These are phyloP conservation scores for Phytophthora palmivora DNA, from an alignment of 352 stramenopile genomes.

Conservation along the genomic window DNA sequence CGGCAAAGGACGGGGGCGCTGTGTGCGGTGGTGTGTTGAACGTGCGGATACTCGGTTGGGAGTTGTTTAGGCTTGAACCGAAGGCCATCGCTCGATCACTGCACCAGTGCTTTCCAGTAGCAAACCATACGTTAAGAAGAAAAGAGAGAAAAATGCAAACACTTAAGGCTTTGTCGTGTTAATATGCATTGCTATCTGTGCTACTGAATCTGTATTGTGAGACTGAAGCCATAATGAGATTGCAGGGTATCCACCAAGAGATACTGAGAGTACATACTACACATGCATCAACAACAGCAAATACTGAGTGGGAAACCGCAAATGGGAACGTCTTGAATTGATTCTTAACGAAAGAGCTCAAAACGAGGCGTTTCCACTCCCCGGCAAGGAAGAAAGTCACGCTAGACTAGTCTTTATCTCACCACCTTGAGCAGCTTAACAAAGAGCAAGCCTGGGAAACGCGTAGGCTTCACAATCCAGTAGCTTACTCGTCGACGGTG, in stretches of 20 bases:
- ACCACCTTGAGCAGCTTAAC: conserved; percentile 7
- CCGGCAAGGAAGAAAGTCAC: conserved; percentile 37
- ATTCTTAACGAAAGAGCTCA: conserved; percentile 37
- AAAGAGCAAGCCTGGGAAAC: conserved; percentile 17
- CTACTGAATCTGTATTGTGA: too few relatives aligned
- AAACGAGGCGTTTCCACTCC: conserved; percentile 36
- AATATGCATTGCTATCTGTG: too few relatives aligned
- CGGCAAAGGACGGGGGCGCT: conserved; percentile 26
- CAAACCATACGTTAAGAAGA: conserved; percentile 44
- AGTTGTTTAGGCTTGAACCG: conserved; percentile 21
- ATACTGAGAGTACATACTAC: too few relatives aligned
- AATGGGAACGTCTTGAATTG: conserved; percentile 48
- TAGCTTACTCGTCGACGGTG: conserved; percentile 92
- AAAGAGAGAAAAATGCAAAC: conserved; percentile 30
- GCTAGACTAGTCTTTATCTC: conserved; percentile 8
- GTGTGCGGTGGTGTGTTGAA: conserved; percentile 30
- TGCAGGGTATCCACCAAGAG: too few relatives aligned
- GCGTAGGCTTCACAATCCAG: conserved; percentile 21
- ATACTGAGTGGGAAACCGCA: conserved; percentile 35
- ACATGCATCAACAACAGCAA: neutral
- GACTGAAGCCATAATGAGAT: too few relatives aligned
- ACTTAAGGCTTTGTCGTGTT: conserved; percentile 14
- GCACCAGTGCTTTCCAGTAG: conserved; percentile 28
- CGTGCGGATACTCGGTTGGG: conserved; percentile 1
- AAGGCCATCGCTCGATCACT: conserved; percentile 13